These are phyloP conservation scores for Starmera amethionina DNA, from an alignment of 805 yeast species.

Conservation along the genomic window DNA sequence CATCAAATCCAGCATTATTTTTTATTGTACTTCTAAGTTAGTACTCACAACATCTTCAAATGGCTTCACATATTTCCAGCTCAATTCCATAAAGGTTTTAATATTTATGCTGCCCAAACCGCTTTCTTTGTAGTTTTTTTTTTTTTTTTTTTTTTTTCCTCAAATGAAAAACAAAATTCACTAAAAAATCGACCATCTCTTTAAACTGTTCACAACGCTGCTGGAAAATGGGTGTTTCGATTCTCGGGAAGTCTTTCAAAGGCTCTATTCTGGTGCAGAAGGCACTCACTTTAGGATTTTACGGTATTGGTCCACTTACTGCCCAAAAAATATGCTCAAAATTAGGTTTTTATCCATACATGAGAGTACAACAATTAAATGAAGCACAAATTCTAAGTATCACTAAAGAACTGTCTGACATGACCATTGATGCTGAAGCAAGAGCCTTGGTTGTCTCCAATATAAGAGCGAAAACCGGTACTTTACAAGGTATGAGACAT, in stretches of 20 bases:
- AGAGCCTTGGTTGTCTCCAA: constrained; percentile 67
- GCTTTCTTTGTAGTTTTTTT: too few species aligned
- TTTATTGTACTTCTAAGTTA: too few species aligned
- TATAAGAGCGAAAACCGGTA: constrained; percentile 76
- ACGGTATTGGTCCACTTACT: constrained; percentile 73
- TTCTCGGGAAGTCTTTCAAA: background rate
- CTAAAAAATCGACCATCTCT: background rate
- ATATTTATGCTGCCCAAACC: too few species aligned
- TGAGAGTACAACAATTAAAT: constrained; percentile 88
- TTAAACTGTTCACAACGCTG: background rate
- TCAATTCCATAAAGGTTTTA: too few species aligned
- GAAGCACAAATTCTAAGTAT: constrained; percentile 82
- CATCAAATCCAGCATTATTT: too few species aligned
- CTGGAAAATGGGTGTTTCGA: background rate
- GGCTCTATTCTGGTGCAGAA: constrained; percentile 14
- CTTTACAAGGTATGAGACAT: constrained; percentile 85
- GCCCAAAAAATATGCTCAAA: constrained; percentile 76
- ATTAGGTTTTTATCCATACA: constrained; percentile 83
- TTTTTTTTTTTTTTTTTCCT: background rate
- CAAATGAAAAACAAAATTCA: background rate
- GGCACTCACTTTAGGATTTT: constrained; percentile 74
- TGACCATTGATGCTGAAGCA: constrained; percentile 76
- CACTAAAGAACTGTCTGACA: constrained; percentile 76
- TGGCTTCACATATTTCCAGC: too few species aligned
- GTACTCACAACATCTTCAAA: too few species aligned